These are phyloP conservation scores for Pichia sp. DNA, from an alignment of 1,139 yeast species.

Conservation along the genomic window DNA sequence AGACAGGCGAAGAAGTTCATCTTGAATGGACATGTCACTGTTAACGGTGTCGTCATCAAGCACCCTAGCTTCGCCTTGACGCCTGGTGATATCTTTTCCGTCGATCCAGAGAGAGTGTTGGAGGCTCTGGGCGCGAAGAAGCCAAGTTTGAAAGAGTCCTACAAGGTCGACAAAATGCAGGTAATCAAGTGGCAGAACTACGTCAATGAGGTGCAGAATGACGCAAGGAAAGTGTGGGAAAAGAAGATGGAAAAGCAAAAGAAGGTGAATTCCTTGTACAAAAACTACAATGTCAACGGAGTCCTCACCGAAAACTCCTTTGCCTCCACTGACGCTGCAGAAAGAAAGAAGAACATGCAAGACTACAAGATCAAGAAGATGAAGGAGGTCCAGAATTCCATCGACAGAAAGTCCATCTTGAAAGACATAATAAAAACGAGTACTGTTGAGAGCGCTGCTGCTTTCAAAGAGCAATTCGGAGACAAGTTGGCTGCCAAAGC, in stretches of 20 bases:
- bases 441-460: slow-evolving; percentile 15
- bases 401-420: slow-evolving; percentile 46
- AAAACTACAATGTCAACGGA: slow-evolving; percentile 20
- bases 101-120: slow-evolving; percentile 80
- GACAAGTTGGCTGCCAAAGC: slow-evolving; percentile 25
- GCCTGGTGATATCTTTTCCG: slow-evolving; percentile 85
- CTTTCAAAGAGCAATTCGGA: slow-evolving; percentile 29
- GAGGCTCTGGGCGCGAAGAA: slow-evolving; percentile 80
- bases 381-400: slow-evolving; percentile 38
- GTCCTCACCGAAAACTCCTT: slow-evolving; percentile 21
- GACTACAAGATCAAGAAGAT: slow-evolving; percentile 32
- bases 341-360: slow-evolving; percentile 31
- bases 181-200: slow-evolving; percentile 71
- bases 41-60: slow-evolving; percentile 72
- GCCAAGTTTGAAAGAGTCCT: slow-evolving; percentile 66
- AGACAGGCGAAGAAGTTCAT: slow-evolving; percentile 93
- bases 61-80: slow-evolving; percentile 77
- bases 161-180: slow-evolving; percentile 66
- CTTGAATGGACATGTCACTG: slow-evolving; percentile 75
- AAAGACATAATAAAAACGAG: slow-evolving; percentile 34
- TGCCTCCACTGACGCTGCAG: slow-evolving; percentile 15
- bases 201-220: slow-evolving; percentile 51
- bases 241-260: slow-evolving; percentile 38
- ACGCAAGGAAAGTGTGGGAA: slow-evolving; percentile 59
- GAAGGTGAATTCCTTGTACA: slow-evolving; percentile 23